Base-by-base conservation (phyloP, 345 rosid species). In the Capsella bursapastoris region DNA sequence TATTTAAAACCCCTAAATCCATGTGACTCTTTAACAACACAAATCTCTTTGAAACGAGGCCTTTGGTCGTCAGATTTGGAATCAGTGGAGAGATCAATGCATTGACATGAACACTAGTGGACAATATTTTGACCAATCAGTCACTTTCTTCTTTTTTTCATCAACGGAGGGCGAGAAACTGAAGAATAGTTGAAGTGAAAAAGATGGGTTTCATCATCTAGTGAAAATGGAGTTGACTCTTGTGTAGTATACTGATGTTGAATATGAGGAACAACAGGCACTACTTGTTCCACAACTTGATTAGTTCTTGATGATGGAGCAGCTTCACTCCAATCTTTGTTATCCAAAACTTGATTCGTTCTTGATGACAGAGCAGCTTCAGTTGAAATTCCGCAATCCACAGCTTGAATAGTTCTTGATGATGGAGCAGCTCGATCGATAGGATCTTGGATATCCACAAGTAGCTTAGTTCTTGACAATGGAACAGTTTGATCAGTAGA, bases 171-270 rank as follows among this genome's bases (percentile, higher is more conserved):
- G 22, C 4, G 56, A 8, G 56, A 50, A 50, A 22, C 13, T 22
- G 29, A 8, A 22, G 55, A 18, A 10, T 37, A 9, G 31, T 59
- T 59, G 3, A 64, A 31, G 71, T 8, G 57, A 47, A 52, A 40
- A 31, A 49, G 55, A 58, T 49, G 8, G 37, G 61, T 66, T 66
- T 74, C 66, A 38, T 57, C 44, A 66, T 45, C 72, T 62, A 38
- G 49, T 40, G 66, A 11, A 10, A 29, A 6, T 59, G 47, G 64
- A 58, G 29, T 4, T 12, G 45, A 58, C 18, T 11, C 9, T 2
- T 37, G 15, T 59, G 15, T 37, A 37, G 35, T 41, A 11, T 25
- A 41, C 66, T 41, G 50, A 61, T 41, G 50, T 22, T 22, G 25
- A 38, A 18, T 9, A 58, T 10, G 64, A 37, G 64, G 31, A 60